These are phyloP conservation scores for Rhynchosporium graminicola DNA, from an alignment of 2,329 filamentous ascomycete genomes.

Conservation along the genomic window DNA sequence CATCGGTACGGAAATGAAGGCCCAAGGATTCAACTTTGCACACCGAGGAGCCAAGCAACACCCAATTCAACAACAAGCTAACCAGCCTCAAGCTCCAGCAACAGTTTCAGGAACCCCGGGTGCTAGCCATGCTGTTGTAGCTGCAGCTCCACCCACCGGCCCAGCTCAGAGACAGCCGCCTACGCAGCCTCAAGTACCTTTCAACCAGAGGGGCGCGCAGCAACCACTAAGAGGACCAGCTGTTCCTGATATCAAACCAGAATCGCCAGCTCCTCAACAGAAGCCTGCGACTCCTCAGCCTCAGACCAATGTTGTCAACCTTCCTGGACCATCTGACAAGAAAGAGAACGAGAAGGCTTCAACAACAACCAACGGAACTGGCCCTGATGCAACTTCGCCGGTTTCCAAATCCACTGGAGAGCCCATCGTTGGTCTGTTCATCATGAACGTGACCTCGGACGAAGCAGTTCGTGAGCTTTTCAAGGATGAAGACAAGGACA, in stretches of 20 bases:
- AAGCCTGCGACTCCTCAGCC: constrained; percentile 53
- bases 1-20: constrained; percentile 97
- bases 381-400: constrained; percentile 55
- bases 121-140: constrained; percentile 40
- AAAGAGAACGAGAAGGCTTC: constrained; percentile 60
- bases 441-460: constrained; percentile 81
- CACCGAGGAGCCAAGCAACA: constrained; percentile 86
- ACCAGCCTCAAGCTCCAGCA: constrained; percentile 40
- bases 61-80: constrained; percentile 42
- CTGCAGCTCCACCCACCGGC: constrained; percentile 39
- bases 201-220: constrained; percentile 35
- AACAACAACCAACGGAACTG: constrained; percentile 53
- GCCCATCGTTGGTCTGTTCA: constrained; percentile 81
- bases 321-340: constrained; percentile 44
- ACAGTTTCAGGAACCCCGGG: constrained; percentile 41
- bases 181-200: constrained; percentile 30
- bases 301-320: constrained; percentile 39
- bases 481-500: constrained; percentile 76
- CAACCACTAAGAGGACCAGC: constrained; percentile 39
- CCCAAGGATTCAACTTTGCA: constrained; percentile 98
- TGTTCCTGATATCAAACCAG: constrained; percentile 36
- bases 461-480: constrained; percentile 84
- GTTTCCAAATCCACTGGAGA: constrained; percentile 61
- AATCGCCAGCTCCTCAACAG: constrained; percentile 39
- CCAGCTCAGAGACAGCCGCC: constrained; percentile 37